Percentiles rank a stretch among this genome's conserved stretches.
These are phyloP conservation scores for Flaveria brownii DNA, from an alignment of 129 eudicot genomes.

Conservation along the genomic window DNA sequence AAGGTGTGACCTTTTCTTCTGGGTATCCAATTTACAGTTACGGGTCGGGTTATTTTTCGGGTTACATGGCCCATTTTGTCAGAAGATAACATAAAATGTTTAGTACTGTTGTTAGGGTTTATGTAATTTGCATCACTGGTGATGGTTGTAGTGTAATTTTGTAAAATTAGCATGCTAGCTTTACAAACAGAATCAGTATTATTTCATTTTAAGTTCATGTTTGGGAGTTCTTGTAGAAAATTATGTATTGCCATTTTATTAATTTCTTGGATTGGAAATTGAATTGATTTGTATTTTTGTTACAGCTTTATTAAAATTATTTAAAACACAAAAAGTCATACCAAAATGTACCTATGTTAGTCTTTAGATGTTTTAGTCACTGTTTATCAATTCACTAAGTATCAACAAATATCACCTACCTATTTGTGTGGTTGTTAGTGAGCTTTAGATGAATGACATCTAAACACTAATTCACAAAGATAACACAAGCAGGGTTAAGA, in stretches of 20 bases:
- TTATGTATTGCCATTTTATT: background rate
- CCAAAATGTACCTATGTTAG: constrained; percentile 18
- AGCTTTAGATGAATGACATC: background rate
- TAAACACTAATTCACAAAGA: background rate
- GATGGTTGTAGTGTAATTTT: background rate
- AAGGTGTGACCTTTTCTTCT: constrained; percentile 20
- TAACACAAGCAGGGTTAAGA: constrained; percentile 9
- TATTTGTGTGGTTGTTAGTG: constrained; percentile 12
- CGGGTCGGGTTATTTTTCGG: constrained; percentile 15
- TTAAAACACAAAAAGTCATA: background rate
- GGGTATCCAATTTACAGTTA: background rate
- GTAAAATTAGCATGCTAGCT: background rate
- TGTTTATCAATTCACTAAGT: background rate
- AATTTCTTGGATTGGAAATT: background rate
- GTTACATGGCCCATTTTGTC: background rate
- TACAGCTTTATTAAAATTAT: background rate
- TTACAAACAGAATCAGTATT: constrained; percentile 9
- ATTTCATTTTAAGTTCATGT: background rate
- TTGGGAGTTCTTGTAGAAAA: background rate
- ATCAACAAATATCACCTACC: background rate
- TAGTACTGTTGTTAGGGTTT: constrained; percentile 1
- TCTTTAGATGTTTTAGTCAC: constrained; percentile 6
- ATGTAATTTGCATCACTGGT: constrained; percentile 8
- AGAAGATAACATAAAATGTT: background rate
- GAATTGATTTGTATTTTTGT: background rate